A percentile compares a stretch with the other conserved stretches of the same genome.
These are phyloP conservation scores for Lichina pygmaea DNA, from an alignment of 495 filamentous ascomycete species.

Conservation along the genomic window DNA sequence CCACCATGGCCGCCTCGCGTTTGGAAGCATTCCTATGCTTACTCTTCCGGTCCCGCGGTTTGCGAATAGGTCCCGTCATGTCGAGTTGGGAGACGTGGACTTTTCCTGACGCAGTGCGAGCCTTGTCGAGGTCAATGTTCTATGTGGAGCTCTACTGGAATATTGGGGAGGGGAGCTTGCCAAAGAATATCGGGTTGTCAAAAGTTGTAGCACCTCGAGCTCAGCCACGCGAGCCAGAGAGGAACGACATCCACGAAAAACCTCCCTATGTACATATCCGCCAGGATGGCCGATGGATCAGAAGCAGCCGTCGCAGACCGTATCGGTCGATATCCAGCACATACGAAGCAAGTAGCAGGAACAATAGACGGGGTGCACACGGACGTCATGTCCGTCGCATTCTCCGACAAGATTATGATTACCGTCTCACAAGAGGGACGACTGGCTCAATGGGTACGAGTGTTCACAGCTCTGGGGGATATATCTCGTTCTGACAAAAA, in stretches of 20 bases:
- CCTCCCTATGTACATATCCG: too few relatives aligned
- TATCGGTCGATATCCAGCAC: slow-evolving; percentile 40
- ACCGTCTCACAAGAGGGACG: slow-evolving; percentile 70
- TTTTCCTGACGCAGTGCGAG: too few relatives aligned
- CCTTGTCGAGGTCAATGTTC: too few relatives aligned
- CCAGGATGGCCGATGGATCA: too few relatives aligned
- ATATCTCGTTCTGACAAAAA: background rate
- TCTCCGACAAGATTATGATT: slow-evolving; percentile 80
- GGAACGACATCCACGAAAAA: too few relatives aligned
- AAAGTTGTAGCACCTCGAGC: too few relatives aligned
- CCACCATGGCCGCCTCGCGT: slow-evolving; percentile 16
- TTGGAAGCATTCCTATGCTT: slow-evolving; percentile 27
- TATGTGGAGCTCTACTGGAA: too few relatives aligned
- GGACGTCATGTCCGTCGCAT: slow-evolving; percentile 38
- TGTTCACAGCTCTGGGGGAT: background rate
- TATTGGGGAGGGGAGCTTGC: too few relatives aligned
- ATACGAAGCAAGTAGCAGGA: slow-evolving; percentile 36
- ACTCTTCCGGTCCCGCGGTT: slow-evolving; percentile 55
- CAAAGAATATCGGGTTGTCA: too few relatives aligned
- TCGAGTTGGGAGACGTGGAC: background rate
- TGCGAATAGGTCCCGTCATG: slow-evolving; percentile 55
- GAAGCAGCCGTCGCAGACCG: slow-evolving; percentile 1
- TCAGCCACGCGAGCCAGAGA: too few relatives aligned
- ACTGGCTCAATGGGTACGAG: slow-evolving; percentile 69
- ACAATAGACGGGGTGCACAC: slow-evolving; percentile 40